Percentiles rank a stretch among this genome's conserved stretches.
phyloP scores from a whole-genome alignment of 2,329 filamentous ascomycete genomes.

The Trichoderma aggressivum region DNA sequence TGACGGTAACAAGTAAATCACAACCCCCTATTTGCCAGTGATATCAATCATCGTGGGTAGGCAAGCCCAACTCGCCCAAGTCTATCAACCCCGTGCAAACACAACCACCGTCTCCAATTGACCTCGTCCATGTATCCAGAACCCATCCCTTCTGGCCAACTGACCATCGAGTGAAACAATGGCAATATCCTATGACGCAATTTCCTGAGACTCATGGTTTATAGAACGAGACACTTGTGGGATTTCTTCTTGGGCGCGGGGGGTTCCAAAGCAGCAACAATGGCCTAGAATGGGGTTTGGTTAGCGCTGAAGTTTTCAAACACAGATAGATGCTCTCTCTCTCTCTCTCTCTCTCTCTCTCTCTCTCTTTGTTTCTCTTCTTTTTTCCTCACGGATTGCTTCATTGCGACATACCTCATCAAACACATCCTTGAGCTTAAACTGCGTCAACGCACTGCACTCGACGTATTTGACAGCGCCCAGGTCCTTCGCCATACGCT shows the following conservation, averaged over 20 bases:
- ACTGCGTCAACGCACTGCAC: constrained; percentile 96
- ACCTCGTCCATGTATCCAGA: constrained; percentile 18
- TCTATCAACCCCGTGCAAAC: constrained; percentile 13
- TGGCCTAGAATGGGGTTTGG: constrained; percentile 61
- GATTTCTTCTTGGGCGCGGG: constrained; percentile 75
- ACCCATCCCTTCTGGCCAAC: constrained; percentile 16
- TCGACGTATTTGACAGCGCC: constrained; percentile 98
- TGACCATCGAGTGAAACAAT: constrained; percentile 16
- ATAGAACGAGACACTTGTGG: constrained; percentile 69
- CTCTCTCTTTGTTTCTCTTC: background rate
- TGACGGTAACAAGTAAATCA: background rate
- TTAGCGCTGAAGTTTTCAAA: background rate
- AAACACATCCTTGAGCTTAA: constrained; percentile 98
- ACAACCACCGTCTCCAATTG: constrained; percentile 9
- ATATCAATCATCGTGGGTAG: constrained; percentile 9
- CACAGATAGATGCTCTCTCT: background rate
- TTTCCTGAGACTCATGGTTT: constrained; percentile 23
- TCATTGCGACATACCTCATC: constrained; percentile 70
- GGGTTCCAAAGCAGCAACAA: constrained; percentile 91
- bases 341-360: background rate
- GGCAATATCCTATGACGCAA: constrained; percentile 17
- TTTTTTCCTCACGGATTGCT: background rate
- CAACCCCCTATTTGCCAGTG: background rate
- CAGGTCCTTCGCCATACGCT: constrained; percentile 95
- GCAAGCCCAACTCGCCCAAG: background rate